phyloP scores from a whole-genome alignment of 805 yeast species.

The Diddensiella transvaalensis region DNA sequence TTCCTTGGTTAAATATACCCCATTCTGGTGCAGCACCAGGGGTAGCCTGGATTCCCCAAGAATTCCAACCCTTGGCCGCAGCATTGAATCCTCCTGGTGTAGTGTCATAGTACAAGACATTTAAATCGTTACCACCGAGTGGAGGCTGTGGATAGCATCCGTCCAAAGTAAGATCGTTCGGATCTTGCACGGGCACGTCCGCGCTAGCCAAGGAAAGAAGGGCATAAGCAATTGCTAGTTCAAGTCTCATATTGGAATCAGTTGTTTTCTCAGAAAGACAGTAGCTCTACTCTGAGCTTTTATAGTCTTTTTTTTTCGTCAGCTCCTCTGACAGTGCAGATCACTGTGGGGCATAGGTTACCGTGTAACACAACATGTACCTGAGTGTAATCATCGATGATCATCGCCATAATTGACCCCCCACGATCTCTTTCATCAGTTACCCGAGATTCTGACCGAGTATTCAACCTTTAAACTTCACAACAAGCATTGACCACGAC shows the following conservation, averaged over 20 bases:
- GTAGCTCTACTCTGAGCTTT: background rate
- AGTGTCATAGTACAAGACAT: slow-evolving; percentile 7
- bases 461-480: no score
- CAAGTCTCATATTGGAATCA: background rate
- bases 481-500: background rate
- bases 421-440: background rate
- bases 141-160: slow-evolving; percentile 14
- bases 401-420: background rate
- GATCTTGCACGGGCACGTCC: slow-evolving; percentile 3
- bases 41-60: slow-evolving; percentile 11
- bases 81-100: slow-evolving; percentile 8
- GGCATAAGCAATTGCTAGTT: background rate
- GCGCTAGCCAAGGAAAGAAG: background rate
- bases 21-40: slow-evolving; percentile 5
- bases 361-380: no score
- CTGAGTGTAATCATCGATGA: background rate
- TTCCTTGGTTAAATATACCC: slow-evolving; percentile 7
- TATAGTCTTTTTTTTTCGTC: no score
- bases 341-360: background rate
- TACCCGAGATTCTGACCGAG: no score
- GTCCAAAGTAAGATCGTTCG: slow-evolving; percentile 2
- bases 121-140: background rate
- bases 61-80: slow-evolving; percentile 13
- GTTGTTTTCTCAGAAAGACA: no score
- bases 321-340: background rate